A percentile compares a stretch with the other conserved stretches of the same genome.
phyloP scores from a whole-genome alignment of 352 stramenopile genomes.

The Halophytophthora batemanensis region DNA sequence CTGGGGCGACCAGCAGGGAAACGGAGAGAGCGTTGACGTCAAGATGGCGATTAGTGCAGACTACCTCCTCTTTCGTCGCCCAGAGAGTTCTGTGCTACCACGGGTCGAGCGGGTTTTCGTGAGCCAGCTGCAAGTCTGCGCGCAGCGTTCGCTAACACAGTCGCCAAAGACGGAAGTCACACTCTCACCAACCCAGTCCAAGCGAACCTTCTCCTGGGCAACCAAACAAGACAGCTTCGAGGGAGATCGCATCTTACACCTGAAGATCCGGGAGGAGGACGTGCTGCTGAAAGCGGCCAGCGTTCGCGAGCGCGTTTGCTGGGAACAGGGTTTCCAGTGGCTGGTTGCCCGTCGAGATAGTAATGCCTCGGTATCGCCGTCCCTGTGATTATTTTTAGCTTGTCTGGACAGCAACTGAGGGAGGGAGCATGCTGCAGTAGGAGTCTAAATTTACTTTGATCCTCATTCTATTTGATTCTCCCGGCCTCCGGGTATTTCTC shows the following conservation, averaged over 20 bases:
- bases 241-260: conserved; percentile 29
- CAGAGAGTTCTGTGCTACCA: conserved; percentile 13
- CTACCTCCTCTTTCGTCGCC: conserved; percentile 41
- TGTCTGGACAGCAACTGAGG: conserved; percentile 8
- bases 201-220: conserved; percentile 12
- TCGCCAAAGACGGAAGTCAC: neutral
- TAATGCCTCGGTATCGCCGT: conserved; percentile 1
- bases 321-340: conserved; percentile 44
- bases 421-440: conserved; percentile 7
- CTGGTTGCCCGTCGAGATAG: conserved; percentile 18
- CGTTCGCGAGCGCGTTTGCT: conserved; percentile 25
- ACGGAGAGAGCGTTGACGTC: conserved; percentile 28
- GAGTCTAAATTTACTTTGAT: conserved; percentile 23
- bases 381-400: neutral
- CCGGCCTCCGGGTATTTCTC: neutral
- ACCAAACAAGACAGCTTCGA: conserved; percentile 18
- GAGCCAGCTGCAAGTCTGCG: conserved; percentile 35
- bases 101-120: conserved; percentile 40
- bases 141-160: conserved; percentile 14
- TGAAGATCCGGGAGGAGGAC: conserved; percentile 39
- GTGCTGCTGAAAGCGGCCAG: conserved; percentile 32
- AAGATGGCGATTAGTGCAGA: conserved; percentile 30
- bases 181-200: conserved; percentile 8
- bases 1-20: conserved; percentile 25
- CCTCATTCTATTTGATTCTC: neutral